phyloP scores from a whole-genome alignment of 2,329 filamentous ascomycete species.

The Colletotrichum sp. region DNA sequence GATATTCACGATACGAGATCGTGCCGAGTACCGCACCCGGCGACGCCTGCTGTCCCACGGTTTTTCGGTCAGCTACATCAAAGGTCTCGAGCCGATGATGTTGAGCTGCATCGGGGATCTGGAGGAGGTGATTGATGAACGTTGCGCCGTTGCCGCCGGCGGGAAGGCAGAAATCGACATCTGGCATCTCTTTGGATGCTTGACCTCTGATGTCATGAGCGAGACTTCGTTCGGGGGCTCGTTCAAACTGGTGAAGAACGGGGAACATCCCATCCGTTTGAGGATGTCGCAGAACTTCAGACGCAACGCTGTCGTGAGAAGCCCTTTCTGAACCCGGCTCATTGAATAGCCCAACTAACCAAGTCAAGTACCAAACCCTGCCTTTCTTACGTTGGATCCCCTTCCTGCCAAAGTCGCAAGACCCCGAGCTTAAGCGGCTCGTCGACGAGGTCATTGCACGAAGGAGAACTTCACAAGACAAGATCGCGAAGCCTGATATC shows the following conservation, averaged over 20 bases:
- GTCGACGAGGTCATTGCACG: background rate
- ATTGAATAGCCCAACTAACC: background rate
- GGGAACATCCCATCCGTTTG: background rate
- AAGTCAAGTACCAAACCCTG: background rate
- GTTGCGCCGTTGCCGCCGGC: background rate
- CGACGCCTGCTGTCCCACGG: background rate
- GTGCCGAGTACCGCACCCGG: background rate
- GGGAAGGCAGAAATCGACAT: background rate
- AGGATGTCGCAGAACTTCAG: background rate
- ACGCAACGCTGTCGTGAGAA: background rate
- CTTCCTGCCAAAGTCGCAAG: background rate
- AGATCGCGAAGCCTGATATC: background rate
- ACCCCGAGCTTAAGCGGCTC: background rate
- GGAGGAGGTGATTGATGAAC: background rate
- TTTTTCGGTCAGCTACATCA: background rate
- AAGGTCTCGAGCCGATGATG: background rate
- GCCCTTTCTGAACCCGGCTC: background rate
- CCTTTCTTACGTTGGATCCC: background rate
- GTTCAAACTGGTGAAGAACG: background rate
- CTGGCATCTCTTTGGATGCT: background rate
- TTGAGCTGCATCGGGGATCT: background rate
- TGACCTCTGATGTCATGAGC: background rate
- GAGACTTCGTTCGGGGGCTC: background rate
- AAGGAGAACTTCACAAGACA: background rate
- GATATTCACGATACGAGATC: constrained; percentile 1